Evolutionary conservation across 1,139 yeast genomes (phyloP), one percentile per base, ranked within the genome.

Genomic region (Spencermartinsiella ligniputridi): DNA sequence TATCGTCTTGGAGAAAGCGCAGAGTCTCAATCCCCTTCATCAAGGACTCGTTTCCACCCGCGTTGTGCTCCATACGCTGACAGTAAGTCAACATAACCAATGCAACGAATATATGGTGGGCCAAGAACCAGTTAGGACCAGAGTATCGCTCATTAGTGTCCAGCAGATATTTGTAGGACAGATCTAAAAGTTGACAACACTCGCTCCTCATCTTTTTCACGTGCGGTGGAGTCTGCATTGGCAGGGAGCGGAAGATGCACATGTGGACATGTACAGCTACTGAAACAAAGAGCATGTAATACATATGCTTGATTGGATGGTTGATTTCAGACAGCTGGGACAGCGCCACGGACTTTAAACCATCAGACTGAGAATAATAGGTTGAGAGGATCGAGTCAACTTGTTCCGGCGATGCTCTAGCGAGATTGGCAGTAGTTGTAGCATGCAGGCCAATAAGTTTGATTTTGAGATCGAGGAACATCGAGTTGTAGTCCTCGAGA

Each of bases 41-140:
- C 22, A 46, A 19, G 17, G 29, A 16, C 11, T 20, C 2, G n/a
- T 34, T 35, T 18, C 29, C 30, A 8, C 22, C n/a, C 13, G 5
- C n/a, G 11, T 15, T 16, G 29, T 19, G 16, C 22, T 39, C 15
- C 18, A 46, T 22, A 21, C 44, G 24, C 20, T 24, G 32, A 29
- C 50, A 48, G 39, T 46, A 46, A 12, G 42, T 37, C 19, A 48
- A 41, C 35, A 48, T 37, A 15, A 44, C 42, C 17, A 44, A 30
- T 13, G 43, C 35, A 30, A 46, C 39, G 24, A 46, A 48, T 13
- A 48, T 27, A 37, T 46, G 45, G 20, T 48, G 50, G 24, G 39
- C 40, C 20, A 46, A 33, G 27, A 44, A 34, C 48, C 46, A 46
- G 16, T 39, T 39, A 3, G 35, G 41, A 4, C 46, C 41, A 3